phyloP scores from a whole-genome alignment of 1,139 yeast genomes.

The Pichia sp. region DNA sequence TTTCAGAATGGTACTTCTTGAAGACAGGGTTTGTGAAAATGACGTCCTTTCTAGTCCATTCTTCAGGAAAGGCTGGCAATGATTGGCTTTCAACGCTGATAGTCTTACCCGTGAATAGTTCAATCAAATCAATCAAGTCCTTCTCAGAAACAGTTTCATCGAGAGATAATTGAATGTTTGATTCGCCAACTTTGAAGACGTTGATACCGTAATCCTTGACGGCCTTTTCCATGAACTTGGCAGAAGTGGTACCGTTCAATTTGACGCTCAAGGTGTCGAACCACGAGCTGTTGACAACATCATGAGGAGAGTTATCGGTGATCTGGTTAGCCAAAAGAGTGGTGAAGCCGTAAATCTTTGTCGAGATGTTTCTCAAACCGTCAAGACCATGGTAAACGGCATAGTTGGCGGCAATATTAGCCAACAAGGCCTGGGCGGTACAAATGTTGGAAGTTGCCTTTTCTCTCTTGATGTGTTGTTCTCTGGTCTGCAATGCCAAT shows the following conservation, averaged over 20 bases:
- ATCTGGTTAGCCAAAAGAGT: constrained; percentile 63
- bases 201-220: constrained; percentile 64
- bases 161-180: constrained; percentile 66
- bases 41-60: constrained; percentile 56
- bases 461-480: constrained; percentile 95
- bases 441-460: constrained; percentile 97
- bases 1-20: constrained; percentile 86
- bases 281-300: constrained; percentile 54
- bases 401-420: constrained; percentile 92
- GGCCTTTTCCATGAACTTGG: constrained; percentile 55
- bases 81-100: constrained; percentile 24
- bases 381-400: constrained; percentile 95
- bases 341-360: constrained; percentile 73
- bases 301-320: constrained; percentile 40
- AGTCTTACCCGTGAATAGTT: constrained; percentile 48
- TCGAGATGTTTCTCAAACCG: constrained; percentile 79
- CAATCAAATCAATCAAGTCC: constrained; percentile 57
- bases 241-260: constrained; percentile 49
- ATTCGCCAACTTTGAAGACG: constrained; percentile 62
- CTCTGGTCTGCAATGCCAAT: constrained; percentile 94
- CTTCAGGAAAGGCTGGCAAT: constrained; percentile 52
- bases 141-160: constrained; percentile 77
- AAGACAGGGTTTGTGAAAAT: constrained; percentile 74
- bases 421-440: constrained; percentile 94
- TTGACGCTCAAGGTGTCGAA: constrained; percentile 84